Percentiles rank a stretch among this genome's conserved stretches.
Evolutionary conservation across 2,329 filamentous ascomycete species (phyloP).

Genomic region (Ceratocystis papillata): DNA sequence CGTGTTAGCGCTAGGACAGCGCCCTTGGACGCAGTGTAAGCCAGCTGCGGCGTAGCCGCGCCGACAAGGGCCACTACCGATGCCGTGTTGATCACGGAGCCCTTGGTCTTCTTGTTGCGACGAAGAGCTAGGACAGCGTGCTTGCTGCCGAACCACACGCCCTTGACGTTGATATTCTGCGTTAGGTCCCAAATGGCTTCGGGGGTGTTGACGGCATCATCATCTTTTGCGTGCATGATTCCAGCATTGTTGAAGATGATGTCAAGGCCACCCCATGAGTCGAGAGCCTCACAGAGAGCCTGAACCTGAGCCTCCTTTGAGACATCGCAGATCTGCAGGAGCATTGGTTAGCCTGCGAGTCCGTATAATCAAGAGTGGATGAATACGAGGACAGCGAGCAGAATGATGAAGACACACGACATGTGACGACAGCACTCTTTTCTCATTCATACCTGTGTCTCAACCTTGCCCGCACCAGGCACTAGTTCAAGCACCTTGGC

Average conservation of each 20-base stretch:
- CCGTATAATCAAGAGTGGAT: too few relatives aligned
- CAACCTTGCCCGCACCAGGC: conserved; percentile 49
- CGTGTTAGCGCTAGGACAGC: conserved; percentile 82
- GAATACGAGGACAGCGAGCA: too few relatives aligned
- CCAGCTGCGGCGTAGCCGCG: conserved; percentile 76
- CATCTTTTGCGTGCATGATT: conserved; percentile 83
- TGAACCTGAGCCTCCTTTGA: conserved; percentile 73
- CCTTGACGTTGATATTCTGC: conserved; percentile 92
- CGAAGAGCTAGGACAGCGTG: conserved; percentile 73
- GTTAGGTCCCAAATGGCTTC: conserved; percentile 92
- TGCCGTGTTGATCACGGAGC: conserved; percentile 84
- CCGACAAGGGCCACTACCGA: conserved; percentile 81
- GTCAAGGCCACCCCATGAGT: conserved; percentile 78
- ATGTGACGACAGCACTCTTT: too few relatives aligned
- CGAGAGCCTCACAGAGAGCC: conserved; percentile 60
- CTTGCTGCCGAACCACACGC: conserved; percentile 94
- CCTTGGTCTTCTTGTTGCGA: conserved; percentile 64
- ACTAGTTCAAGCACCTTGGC: conserved; percentile 65
- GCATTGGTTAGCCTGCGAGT: not conserved
- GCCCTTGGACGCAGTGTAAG: conserved; percentile 90
- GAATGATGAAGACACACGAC: too few relatives aligned
- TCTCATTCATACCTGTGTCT: conserved; percentile 40
- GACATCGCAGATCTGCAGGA: conserved; percentile 50
- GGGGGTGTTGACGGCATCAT: conserved; percentile 69
- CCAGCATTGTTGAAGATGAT: conserved; percentile 96